phyloP scores from a whole-genome alignment of 371 early-diverging fungal species.

The Mortierella sp. region DNA sequence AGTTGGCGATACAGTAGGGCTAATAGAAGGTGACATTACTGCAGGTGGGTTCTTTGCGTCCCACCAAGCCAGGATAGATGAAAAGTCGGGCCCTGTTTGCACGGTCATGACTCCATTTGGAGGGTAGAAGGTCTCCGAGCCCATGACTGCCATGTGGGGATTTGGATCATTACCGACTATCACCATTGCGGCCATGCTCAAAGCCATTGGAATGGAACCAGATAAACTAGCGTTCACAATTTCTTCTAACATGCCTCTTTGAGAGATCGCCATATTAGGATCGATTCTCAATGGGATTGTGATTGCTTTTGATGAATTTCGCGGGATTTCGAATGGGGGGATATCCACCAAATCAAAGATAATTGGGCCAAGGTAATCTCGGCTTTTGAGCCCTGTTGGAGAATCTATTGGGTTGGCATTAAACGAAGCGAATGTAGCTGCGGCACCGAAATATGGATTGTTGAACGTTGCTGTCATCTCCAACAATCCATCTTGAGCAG shows the following conservation, averaged over 20 bases:
- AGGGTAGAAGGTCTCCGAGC: not conserved
- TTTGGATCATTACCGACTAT: not conserved
- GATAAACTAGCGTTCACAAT: no score
- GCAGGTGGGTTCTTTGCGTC: not conserved
- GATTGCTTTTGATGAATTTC: no score
- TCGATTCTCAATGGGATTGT: no score
- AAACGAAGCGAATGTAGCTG: no score
- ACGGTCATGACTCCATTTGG: not conserved
- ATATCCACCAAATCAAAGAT: no score
- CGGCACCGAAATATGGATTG: constrained; percentile 11
- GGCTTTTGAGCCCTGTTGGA: no score
- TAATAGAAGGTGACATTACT: not conserved
- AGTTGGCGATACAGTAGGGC: not conserved
- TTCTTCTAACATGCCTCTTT: no score
- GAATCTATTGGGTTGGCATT: no score
- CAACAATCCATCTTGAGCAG: constrained; percentile 6
- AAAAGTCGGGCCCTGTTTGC: not conserved
- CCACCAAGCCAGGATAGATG: not conserved
- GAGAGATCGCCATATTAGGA: no score
- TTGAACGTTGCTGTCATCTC: constrained; percentile 10
- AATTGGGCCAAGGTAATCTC: no score
- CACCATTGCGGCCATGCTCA: not conserved
- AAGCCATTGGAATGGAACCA: no score
- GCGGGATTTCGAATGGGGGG: no score
- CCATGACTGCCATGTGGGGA: not conserved